These are phyloP conservation scores for Cadophora luteo-olivacea DNA, from an alignment of 2,329 filamentous ascomycete species.

Conservation along the genomic window DNA sequence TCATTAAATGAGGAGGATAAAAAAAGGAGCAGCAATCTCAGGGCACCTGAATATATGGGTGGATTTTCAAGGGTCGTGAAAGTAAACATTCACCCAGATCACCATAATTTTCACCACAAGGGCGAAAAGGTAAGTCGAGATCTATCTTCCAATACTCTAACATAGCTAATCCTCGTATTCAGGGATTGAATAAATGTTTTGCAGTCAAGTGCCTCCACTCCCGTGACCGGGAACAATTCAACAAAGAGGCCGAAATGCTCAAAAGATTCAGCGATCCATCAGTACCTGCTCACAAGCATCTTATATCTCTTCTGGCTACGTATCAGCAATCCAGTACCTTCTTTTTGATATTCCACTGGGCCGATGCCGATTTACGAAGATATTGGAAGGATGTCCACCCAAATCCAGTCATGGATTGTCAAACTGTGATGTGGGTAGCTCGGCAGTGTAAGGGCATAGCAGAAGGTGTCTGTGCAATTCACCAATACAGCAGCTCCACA, in stretches of 20 bases:
- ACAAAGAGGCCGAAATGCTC: slow-evolving; percentile 20
- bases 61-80: slow-evolving; percentile 17
- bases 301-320: slow-evolving; percentile 12
- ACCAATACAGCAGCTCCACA: slow-evolving; percentile 7
- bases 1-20: neutral
- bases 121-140: no score
- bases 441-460: slow-evolving; percentile 13
- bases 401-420: neutral
- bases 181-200: slow-evolving; percentile 9
- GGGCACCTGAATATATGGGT: neutral
- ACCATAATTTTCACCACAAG: slow-evolving; percentile 7
- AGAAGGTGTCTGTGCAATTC: neutral
- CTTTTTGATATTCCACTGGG: slow-evolving; percentile 23
- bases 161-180: no score
- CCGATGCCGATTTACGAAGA: slow-evolving; percentile 12
- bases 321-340: slow-evolving; percentile 1
- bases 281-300: neutral
- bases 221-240: neutral
- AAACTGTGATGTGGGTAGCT: slow-evolving; percentile 16
- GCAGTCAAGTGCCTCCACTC: slow-evolving; percentile 21
- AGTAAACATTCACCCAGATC: slow-evolving; percentile 18
- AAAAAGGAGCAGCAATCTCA: neutral
- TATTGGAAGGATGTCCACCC: slow-evolving; percentile 16
- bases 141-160: no score
- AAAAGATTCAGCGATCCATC: slow-evolving; percentile 6